Conservation (phyloP, 805 yeast species). For the Candida sithepensis region DNA sequence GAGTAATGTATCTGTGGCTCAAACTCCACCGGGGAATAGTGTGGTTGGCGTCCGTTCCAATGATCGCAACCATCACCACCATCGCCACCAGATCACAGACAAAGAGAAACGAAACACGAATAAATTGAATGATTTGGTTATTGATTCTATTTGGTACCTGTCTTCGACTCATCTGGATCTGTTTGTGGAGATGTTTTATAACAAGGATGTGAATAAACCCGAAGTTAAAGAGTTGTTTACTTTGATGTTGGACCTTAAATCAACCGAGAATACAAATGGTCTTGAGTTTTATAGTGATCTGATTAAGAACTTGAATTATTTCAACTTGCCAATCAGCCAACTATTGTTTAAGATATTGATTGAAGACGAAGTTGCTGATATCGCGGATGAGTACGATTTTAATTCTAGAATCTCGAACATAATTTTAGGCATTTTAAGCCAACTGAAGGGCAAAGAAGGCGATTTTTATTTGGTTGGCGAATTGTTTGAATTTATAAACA, state of each 20-base stretch:
- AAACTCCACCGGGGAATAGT: slow-evolving; percentile 12
- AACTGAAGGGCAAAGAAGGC: slow-evolving; percentile 8
- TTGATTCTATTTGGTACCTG: slow-evolving; percentile 24
- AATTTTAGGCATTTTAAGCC: slow-evolving; percentile 10
- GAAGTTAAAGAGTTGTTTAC: slow-evolving; percentile 15
- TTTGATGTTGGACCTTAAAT: slow-evolving; percentile 12
- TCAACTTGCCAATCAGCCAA: slow-evolving; percentile 41
- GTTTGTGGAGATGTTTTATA: slow-evolving; percentile 19
- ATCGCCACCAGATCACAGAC: slow-evolving; percentile 2
- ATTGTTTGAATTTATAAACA: slow-evolving; percentile 36
- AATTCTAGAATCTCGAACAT: slow-evolving; percentile 6
- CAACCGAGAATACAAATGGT: slow-evolving; percentile 1
- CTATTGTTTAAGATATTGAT: slow-evolving; percentile 33
- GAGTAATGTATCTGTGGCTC: slow-evolving; percentile 19
- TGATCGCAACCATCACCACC: slow-evolving; percentile 12
- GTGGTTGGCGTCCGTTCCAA: not conserved
- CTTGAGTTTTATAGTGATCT: slow-evolving; percentile 8
- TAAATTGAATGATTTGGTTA: slow-evolving; percentile 9
- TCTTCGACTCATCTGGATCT: slow-evolving; percentile 14
- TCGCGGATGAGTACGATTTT: slow-evolving; percentile 11
- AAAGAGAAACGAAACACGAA: slow-evolving; percentile 3
- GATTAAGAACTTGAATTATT: slow-evolving; percentile 31
- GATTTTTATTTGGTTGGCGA: slow-evolving; percentile 30
- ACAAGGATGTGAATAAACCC: slow-evolving; percentile 7
- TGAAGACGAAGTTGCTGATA: slow-evolving; percentile 14